Base-by-base conservation (phyloP, 1,284 basidiomycete species). In the Ustilago tritici region DNA sequence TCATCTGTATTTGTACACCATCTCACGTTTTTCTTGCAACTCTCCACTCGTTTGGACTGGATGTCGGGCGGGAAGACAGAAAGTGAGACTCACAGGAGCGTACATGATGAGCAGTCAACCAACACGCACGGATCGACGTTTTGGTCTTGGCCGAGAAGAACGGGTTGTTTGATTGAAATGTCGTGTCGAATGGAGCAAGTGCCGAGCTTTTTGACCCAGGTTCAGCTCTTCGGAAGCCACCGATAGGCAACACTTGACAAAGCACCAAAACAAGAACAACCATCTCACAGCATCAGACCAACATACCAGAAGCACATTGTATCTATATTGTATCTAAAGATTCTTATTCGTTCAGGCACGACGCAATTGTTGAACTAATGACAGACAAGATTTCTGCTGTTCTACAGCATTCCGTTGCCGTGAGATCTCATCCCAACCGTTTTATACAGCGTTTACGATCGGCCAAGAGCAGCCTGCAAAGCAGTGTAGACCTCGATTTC, bases 401-500 rank as follows among this genome's bases (percentile, higher is more conserved):
- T 17, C 31, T 17, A 38, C 53, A 28, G 23, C 23, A 28, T 28
- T 28, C 23, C 23, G 23, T 28, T 28, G 23, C n/a, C 23, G 9
- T 17, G 32, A 50, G 14, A 12, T 19, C 34, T 55, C 23, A 38
- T 3, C 36, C 17, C 15, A 32, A 28, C 28, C 28, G 38, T 47
- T 28, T 28, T 32, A 11, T 9, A 32, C 34, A 5, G 4, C 54
- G 17, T 31, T 76, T 82, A 80, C 41, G 80, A 76, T 59, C 79
- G 79, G 57, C 73, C 65, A 40, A 95, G 87, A 72, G 95, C 95
- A 81, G 93, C 90, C 88, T 98, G 95, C 78, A 99, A 89, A 58
- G 94, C 92, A 89, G 98, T 95, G 87, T 95, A 98, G 77, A 99
- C 95, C 86, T 97, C 95, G 57, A 93, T 93, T 88, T 98, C 96